Conservation (phyloP, 2,329 filamentous ascomycete species). For the Leptodontidium sp. region DNA sequence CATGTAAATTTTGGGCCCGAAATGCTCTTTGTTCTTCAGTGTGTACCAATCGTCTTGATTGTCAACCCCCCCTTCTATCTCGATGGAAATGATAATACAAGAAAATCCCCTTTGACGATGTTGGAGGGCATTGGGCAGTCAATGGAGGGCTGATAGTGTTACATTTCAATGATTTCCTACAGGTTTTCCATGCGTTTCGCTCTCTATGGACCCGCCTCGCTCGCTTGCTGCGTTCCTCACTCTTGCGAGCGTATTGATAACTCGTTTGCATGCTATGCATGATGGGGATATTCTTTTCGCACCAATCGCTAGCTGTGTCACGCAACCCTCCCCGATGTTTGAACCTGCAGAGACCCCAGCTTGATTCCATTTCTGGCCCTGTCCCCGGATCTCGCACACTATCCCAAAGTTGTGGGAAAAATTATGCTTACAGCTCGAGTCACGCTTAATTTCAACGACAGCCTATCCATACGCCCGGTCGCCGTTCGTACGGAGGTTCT, state of each 20-base stretch:
- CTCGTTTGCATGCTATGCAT: conserved; percentile 4
- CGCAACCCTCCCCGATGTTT: background rate
- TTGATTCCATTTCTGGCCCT: background rate
- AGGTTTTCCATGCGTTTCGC: background rate
- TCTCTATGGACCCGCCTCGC: too few species aligned
- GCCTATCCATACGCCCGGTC: background rate
- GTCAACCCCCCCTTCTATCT: too few species aligned
- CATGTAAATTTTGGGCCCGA: too few species aligned
- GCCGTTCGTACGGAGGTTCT: background rate
- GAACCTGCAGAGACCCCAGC: background rate
- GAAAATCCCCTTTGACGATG: too few species aligned
- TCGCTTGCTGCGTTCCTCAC: too few species aligned
- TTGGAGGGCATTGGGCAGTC: background rate
- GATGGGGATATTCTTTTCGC: background rate
- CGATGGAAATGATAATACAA: too few species aligned
- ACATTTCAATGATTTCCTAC: background rate
- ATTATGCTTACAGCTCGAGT: too few species aligned
- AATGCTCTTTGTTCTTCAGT: too few species aligned
- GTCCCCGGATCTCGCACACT: background rate
- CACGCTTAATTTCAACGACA: too few species aligned
- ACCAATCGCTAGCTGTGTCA: background rate
- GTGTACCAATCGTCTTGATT: too few species aligned
- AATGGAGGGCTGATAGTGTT: background rate
- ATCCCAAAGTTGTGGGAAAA: background rate
- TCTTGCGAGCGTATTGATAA: background rate